Conservation (phyloP, 495 filamentous ascomycete species). For the Penicillium crystallinum region DNA sequence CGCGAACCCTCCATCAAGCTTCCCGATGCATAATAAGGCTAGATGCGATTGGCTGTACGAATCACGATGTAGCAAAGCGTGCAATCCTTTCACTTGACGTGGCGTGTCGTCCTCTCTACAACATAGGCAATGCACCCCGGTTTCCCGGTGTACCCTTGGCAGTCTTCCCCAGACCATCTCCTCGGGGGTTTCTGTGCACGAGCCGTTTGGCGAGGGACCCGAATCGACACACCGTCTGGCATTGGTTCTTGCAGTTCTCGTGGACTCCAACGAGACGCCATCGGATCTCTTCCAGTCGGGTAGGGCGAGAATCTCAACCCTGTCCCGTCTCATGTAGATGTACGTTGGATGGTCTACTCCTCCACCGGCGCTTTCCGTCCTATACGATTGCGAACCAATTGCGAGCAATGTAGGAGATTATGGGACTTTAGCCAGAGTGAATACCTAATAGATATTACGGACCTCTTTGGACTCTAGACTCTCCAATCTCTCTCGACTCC, state of each 20-base stretch:
- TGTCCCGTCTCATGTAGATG: conserved; percentile 10
- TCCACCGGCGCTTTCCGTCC: no score
- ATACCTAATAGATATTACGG: conserved; percentile 3
- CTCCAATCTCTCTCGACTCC: neutral
- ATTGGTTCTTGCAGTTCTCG: no score
- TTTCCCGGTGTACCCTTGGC: conserved; percentile 5
- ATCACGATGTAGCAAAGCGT: neutral
- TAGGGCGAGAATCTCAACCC: no score
- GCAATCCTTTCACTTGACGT: neutral
- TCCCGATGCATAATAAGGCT: neutral
- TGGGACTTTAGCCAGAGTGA: neutral
- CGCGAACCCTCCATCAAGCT: conserved; percentile 2
- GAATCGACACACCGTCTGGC: no score
- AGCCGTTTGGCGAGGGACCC: neutral
- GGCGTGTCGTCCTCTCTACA: neutral
- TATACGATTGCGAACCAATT: conserved; percentile 14
- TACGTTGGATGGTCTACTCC: no score
- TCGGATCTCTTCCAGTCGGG: no score
- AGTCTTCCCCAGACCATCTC: neutral
- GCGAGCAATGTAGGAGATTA: neutral
- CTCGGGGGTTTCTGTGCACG: conserved; percentile 8
- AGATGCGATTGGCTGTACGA: conserved; percentile 1
- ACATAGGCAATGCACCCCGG: neutral
- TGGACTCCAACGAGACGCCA: no score
- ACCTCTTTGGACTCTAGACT: neutral